phyloP scores from a whole-genome alignment of 352 stramenopile species.

The Stramenopiles sp. region DNA sequence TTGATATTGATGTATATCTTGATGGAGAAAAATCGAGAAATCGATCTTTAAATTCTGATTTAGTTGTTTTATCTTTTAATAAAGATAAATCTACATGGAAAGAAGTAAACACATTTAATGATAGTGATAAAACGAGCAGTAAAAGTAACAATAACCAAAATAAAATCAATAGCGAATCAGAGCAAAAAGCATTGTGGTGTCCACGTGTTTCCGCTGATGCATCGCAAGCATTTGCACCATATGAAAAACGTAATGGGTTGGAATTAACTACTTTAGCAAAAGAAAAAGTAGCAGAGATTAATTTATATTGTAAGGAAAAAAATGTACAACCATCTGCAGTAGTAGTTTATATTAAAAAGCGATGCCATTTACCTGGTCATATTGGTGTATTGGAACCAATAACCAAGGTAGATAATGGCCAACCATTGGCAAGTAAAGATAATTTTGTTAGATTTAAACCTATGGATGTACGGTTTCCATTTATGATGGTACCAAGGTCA shows the following conservation, averaged over 20 bases:
- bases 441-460: not conserved
- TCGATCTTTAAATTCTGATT: slow-evolving; percentile 45
- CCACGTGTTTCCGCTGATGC: not conserved
- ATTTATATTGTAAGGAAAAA: not conserved
- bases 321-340: not conserved
- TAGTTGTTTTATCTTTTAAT: slow-evolving; percentile 33
- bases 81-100: not conserved
- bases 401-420: not conserved
- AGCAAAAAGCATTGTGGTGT: not conserved
- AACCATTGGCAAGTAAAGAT: not conserved
- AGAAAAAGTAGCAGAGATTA: not conserved
- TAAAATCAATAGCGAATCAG: too few relatives aligned
- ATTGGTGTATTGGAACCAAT: not conserved
- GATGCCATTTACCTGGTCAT: not conserved
- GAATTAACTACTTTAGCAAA: not conserved
- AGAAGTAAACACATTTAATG: not conserved
- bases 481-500: not conserved
- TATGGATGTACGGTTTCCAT: not conserved
- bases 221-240: not conserved
- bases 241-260: not conserved
- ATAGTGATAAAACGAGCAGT: not conserved
- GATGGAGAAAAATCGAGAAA: slow-evolving; percentile 44
- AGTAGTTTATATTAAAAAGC: not conserved
- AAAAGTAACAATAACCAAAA: too few relatives aligned
- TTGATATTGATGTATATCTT: slow-evolving; percentile 44